These are phyloP conservation scores for Backusella australiensis DNA, from an alignment of 192 early-diverging fungal species.

Conservation along the genomic window DNA sequence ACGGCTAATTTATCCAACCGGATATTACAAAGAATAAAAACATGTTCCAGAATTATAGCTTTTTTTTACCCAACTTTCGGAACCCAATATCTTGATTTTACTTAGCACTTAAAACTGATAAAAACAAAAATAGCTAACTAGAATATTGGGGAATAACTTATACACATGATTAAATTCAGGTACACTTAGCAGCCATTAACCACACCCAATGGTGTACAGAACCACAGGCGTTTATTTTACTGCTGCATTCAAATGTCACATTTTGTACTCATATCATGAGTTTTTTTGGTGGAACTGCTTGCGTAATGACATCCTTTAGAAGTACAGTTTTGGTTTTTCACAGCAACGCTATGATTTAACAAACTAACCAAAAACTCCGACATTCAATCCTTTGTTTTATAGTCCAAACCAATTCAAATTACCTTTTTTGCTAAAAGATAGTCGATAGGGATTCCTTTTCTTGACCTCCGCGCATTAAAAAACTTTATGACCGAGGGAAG, in stretches of 20 bases:
- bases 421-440: slow-evolving; percentile 3
- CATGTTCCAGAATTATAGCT: not conserved
- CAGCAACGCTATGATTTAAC: slow-evolving; percentile 1
- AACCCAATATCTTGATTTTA: not conserved
- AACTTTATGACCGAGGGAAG: not conserved
- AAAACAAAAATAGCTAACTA: not conserved
- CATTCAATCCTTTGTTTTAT: not conserved
- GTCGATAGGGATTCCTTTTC: not conserved
- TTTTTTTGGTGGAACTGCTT: not conserved
- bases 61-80: slow-evolving; percentile 6
- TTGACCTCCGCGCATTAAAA: slow-evolving; percentile 3
- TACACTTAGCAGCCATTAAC: not conserved
- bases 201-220: not conserved
- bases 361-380: not conserved
- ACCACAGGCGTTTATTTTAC: not conserved
- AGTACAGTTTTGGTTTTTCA: slow-evolving; percentile 1
- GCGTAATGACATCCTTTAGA: slow-evolving; percentile 2
- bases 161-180: not conserved
- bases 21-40: not conserved
- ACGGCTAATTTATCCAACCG: not conserved
- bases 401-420: not conserved
- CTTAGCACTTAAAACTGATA: not conserved
- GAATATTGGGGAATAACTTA: not conserved
- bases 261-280: slow-evolving; percentile 5
- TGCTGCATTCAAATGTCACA: slow-evolving; percentile 6